phyloP scores from a whole-genome alignment of 768 basidiomycete genomes.

The Gymnopilus junonius region DNA sequence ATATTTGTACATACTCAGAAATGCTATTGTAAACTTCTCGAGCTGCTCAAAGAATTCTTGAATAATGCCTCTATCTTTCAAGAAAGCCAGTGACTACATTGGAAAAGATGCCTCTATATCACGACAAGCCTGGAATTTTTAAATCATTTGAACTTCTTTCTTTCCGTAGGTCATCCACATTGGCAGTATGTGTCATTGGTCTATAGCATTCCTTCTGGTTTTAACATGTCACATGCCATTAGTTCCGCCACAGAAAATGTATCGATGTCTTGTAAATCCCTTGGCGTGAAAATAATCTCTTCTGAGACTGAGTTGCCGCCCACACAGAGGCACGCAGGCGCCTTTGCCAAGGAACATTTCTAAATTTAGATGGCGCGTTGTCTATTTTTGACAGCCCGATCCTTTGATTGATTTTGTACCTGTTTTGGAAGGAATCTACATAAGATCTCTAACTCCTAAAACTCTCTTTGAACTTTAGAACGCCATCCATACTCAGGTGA shows the following conservation, averaged over 20 bases:
- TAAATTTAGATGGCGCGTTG: slow-evolving; percentile 21
- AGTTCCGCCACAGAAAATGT: neutral
- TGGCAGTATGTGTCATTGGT: slow-evolving; percentile 12
- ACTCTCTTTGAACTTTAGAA: neutral
- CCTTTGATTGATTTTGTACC: slow-evolving; percentile 24
- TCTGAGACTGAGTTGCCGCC: slow-evolving; percentile 13
- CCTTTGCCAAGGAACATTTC: slow-evolving; percentile 11
- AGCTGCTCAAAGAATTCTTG: neutral
- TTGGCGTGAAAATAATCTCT: neutral
- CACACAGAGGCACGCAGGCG: slow-evolving; percentile 1
- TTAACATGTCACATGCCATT: neutral
- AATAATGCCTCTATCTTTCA: neutral
- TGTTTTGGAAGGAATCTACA: slow-evolving; percentile 26
- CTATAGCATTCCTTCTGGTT: neutral
- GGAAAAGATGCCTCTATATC: neutral
- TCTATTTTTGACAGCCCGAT: slow-evolving; percentile 17
- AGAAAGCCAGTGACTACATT: neutral
- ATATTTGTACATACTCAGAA: slow-evolving; percentile 11
- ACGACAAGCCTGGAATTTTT: neutral
- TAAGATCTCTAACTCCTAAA: slow-evolving; percentile 18
- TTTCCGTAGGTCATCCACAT: neutral
- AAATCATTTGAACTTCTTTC: neutral
- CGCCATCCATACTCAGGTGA: neutral
- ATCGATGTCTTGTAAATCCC: neutral
- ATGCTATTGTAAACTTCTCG: slow-evolving; percentile 13